phyloP scores from a whole-genome alignment of 306 rosid genomes.

The Acacia melanoxylon region DNA sequence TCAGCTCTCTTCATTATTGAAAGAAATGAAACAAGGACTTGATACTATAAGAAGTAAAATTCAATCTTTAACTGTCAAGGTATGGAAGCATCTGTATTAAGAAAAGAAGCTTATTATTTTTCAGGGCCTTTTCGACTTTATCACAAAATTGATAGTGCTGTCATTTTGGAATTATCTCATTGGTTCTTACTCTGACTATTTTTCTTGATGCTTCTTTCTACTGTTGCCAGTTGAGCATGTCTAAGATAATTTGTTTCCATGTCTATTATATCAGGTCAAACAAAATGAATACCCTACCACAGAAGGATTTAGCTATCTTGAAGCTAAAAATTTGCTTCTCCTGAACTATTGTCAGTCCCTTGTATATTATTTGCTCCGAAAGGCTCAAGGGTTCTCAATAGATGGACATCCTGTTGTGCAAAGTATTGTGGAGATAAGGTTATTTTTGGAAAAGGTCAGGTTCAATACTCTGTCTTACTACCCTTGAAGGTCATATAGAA shows the following conservation, averaged over 20 bases:
- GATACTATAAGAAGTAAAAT: constrained; percentile 62
- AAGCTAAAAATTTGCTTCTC: constrained; percentile 81
- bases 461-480: constrained; percentile 10
- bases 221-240: neutral
- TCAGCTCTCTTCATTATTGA: constrained; percentile 61
- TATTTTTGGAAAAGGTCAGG: constrained; percentile 82
- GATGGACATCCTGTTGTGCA: constrained; percentile 75
- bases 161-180: neutral
- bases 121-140: neutral
- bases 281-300: constrained; percentile 60
- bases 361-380: constrained; percentile 75
- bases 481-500: neutral
- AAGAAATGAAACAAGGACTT: constrained; percentile 85
- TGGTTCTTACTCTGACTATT: neutral
- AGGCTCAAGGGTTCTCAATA: constrained; percentile 72
- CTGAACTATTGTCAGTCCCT: constrained; percentile 82
- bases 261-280: constrained; percentile 54
- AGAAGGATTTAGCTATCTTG: constrained; percentile 87
- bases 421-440: constrained; percentile 77
- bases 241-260: neutral
- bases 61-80: constrained; percentile 71
- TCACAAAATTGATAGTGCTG: neutral
- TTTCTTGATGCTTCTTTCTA: neutral
- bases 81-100: constrained; percentile 3
- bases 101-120: neutral